A percentile compares a stretch with the other conserved stretches of the same genome.
Conservation (phyloP, 306 rosid species). For the Fragaria vesca region DNA sequence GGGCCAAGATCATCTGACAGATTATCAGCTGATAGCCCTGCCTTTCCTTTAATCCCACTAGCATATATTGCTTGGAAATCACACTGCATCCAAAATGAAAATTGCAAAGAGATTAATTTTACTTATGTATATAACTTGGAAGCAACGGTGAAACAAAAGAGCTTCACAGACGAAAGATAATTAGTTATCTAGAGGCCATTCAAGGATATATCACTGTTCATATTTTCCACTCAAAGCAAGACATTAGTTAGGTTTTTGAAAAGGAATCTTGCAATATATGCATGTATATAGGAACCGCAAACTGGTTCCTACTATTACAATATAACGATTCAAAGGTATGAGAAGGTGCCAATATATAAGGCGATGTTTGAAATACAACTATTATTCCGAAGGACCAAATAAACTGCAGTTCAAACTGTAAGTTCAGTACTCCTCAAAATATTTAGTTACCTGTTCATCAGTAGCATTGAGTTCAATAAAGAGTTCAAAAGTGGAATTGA, state of each 20-base stretch:
- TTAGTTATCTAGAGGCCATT: neutral
- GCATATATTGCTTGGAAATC: conserved; percentile 98
- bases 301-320: neutral
- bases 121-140: conserved; percentile 6
- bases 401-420: conserved; percentile 1
- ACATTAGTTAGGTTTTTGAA: neutral
- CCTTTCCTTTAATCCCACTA: conserved; percentile 93
- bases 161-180: conserved; percentile 22
- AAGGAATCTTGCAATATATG: conserved; percentile 9
- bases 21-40: conserved; percentile 85
- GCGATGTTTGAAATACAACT: neutral
- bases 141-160: conserved; percentile 14
- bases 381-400: conserved; percentile 8
- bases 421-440: conserved; percentile 11
- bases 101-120: conserved; percentile 14
- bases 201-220: conserved; percentile 11
- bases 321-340: neutral
- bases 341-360: conserved; percentile 6
- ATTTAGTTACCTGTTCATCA: conserved; percentile 78
- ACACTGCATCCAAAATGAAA: conserved; percentile 49
- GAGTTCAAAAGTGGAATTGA: conserved; percentile 95
- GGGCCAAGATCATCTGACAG: conserved; percentile 98
- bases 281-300: neutral
- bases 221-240: conserved; percentile 9
- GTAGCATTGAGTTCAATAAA: conserved; percentile 94